A percentile compares a stretch with the other conserved stretches of the same genome.
Conservation (phyloP, 2,329 filamentous ascomycete genomes). For the Epichloe aotearoae region DNA sequence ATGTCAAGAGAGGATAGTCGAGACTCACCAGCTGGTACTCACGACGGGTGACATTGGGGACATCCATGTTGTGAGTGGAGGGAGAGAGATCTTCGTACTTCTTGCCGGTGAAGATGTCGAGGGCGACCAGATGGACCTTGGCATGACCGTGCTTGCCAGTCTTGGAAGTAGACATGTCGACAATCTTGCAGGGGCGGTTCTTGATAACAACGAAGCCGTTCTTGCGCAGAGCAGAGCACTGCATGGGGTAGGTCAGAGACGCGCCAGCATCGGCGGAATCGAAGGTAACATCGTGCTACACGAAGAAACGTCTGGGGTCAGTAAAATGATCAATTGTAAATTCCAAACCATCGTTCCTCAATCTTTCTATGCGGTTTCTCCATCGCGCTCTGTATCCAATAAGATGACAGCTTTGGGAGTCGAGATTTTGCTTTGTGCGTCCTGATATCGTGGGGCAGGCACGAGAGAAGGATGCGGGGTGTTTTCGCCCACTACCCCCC, state of each 20-base stretch:
- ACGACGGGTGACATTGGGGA: conserved; percentile 80
- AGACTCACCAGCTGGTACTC: conserved; percentile 84
- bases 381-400: background rate
- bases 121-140: conserved; percentile 96
- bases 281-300: conserved; percentile 60
- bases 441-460: conserved; percentile 20
- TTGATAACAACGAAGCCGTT: conserved; percentile 99
- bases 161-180: conserved; percentile 99
- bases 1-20: background rate
- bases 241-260: conserved; percentile 89
- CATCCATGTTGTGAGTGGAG: conserved; percentile 96
- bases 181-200: conserved; percentile 98
- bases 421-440: conserved; percentile 8
- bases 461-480: conserved; percentile 33
- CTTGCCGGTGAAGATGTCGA: conserved; percentile 99
- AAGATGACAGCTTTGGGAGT: background rate
- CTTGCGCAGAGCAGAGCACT: conserved; percentile 99
- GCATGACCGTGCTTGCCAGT: conserved; percentile 99
- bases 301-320: conserved; percentile 6
- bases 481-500: conserved; percentile 20
- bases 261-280: conserved; percentile 93
- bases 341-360: background rate
- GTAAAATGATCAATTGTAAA: conserved; percentile 1
- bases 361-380: background rate
- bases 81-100: conserved; percentile 97